These are phyloP conservation scores for Fusarium dlaminii DNA, from an alignment of 2,329 filamentous ascomycete genomes.

Conservation along the genomic window DNA sequence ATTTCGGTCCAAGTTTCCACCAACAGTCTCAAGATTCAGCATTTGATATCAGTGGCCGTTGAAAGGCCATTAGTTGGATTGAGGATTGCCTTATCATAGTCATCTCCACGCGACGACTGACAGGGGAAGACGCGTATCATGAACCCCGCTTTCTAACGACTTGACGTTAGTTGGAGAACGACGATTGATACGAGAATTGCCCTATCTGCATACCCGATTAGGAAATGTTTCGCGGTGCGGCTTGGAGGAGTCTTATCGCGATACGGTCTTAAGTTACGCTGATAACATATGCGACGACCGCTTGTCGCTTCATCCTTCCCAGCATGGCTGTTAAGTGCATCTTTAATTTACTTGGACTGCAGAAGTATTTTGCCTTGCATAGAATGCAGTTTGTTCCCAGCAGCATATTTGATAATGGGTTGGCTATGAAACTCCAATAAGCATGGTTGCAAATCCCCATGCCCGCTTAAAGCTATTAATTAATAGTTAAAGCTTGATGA, in stretches of 20 bases:
- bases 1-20: neutral
- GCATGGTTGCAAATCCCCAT: neutral
- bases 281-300: neutral
- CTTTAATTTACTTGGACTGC: neutral
- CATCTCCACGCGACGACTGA: neutral
- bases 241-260: neutral
- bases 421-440: too few species aligned
- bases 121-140: neutral
- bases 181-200: neutral
- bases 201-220: neutral
- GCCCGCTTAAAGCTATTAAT: too few species aligned
- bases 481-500: too few species aligned
- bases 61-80: neutral
- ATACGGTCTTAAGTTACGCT: neutral
- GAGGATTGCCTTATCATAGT: neutral
- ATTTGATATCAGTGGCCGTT: too few species aligned
- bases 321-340: accelerated
- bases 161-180: neutral
- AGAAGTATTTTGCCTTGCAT: neutral
- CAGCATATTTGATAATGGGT: neutral
- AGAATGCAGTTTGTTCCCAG: neutral
- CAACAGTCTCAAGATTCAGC: neutral
- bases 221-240: neutral
- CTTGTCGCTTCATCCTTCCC: neutral
- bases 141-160: slow-evolving; percentile 4